A percentile compares a stretch with the other conserved stretches of the same genome.
These are phyloP conservation scores for Ceriops zippeliana DNA, from an alignment of 345 rosid species.

Conservation along the genomic window DNA sequence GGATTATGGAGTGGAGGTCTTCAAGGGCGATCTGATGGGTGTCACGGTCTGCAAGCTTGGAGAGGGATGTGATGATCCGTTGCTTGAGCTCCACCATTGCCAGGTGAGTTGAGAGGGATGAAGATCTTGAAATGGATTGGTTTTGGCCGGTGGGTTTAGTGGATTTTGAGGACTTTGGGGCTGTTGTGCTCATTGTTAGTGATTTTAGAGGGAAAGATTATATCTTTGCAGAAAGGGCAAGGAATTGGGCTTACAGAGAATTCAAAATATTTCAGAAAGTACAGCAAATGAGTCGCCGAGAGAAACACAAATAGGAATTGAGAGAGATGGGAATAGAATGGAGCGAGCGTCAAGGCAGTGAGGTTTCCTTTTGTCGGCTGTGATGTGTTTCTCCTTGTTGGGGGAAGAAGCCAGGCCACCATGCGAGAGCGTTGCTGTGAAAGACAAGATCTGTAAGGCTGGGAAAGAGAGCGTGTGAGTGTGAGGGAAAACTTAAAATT, in stretches of 20 bases:
- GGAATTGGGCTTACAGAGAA: background rate
- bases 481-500: background rate
- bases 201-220: background rate
- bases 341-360: background rate
- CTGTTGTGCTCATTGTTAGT: constrained; percentile 46
- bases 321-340: background rate
- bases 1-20: constrained; percentile 73
- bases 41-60: constrained; percentile 92
- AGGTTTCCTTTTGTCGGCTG: background rate
- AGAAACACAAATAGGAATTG: too few relatives aligned
- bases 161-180: constrained; percentile 45
- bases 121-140: constrained; percentile 40
- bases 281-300: too few relatives aligned
- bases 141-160: constrained; percentile 24
- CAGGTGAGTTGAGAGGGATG: constrained; percentile 71
- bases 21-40: constrained; percentile 91
- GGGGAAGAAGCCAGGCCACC: background rate
- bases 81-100: constrained; percentile 98
- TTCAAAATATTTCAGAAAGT: background rate
- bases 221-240: background rate
- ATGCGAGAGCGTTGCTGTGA: background rate
- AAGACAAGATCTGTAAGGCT: background rate
- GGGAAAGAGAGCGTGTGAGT: background rate
- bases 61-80: constrained; percentile 71
- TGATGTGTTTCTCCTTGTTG: background rate